Base-by-base conservation (phyloP, 2,329 filamentous ascomycete species). In the Scedosporium apiospermum region DNA sequence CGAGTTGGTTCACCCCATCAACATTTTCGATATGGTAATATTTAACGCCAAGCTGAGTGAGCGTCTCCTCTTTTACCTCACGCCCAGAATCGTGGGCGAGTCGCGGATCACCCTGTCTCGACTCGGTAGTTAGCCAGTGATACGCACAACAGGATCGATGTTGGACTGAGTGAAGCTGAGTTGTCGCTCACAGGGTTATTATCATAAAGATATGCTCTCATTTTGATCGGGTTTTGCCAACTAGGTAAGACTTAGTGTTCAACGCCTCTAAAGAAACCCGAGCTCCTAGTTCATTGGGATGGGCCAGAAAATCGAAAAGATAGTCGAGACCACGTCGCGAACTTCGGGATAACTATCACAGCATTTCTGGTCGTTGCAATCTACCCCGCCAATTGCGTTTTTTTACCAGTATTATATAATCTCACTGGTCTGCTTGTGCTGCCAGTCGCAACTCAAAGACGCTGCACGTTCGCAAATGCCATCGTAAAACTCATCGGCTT, bases 1-100 rank as follows among this genome's bases (percentile, higher is more conserved):
- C 93, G 55, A 99, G 83, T 53, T 77, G 73, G 73, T 98, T 82
- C 49, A 98, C 92, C 27, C 80, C 80, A 38, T 80, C 76, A 58
- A 93, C 72, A 41, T 84, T 77, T 12, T 86, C 78, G 68, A 89
- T 84, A 71, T 83, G 80, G 73, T 85, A 86, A 81, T 96, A 95
- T 55, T 91, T 76, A 44, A 99, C 91, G 64, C 93, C 93, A 18
- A 98, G 80, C 62, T 83, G 80, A 66, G 80, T 75, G 64, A 99
- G 87, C 63, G 89, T 86, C 4, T 82, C 78, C 58, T 82, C 75
- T 62, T 82, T 77, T 63, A 97, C 84, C 46, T 80, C 71, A 67
- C 85, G 86, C 70, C 91, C 90, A 21, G 91, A 96, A 78, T 97
- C 88, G 78, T 99, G 95, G 61, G 90, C 84, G 53, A 89, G 84